phyloP scores from a whole-genome alignment of 371 early-diverging fungal species.

The Mucor sp. region DNA sequence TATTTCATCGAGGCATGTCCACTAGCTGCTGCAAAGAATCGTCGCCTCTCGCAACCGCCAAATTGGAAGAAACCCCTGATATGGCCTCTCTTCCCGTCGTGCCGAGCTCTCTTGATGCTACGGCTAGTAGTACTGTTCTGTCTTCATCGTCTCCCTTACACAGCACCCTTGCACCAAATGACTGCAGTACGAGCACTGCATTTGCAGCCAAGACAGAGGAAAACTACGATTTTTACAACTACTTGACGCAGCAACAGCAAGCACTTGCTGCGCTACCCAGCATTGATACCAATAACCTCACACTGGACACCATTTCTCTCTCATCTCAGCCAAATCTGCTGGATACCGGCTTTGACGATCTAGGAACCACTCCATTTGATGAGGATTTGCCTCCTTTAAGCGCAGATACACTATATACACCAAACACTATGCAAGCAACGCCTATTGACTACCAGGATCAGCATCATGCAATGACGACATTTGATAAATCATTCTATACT shows the following conservation, averaged over 20 bases:
- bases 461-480: background rate
- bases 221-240: slow-evolving; percentile 11
- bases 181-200: background rate
- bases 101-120: background rate
- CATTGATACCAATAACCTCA: slow-evolving; percentile 11
- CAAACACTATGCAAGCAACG: background rate
- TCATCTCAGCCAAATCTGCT: background rate
- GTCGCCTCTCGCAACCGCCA: background rate
- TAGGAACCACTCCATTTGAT: slow-evolving; percentile 3
- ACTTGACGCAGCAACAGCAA: slow-evolving; percentile 9
- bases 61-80: background rate
- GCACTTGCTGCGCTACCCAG: background rate
- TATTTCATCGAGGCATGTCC: background rate
- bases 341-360: background rate
- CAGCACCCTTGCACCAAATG: too few species aligned
- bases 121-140: background rate
- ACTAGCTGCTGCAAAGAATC: background rate
- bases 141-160: background rate
- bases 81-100: background rate
- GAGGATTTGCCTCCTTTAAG: slow-evolving; percentile 14
- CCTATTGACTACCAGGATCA: slow-evolving; percentile 3
- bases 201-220: background rate
- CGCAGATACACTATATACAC: slow-evolving; percentile 9
- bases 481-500: slow-evolving; percentile 2
- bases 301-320: background rate